Base-by-base conservation (phyloP, 352 stramenopile genomes). In the Globisporangium emineosum region DNA sequence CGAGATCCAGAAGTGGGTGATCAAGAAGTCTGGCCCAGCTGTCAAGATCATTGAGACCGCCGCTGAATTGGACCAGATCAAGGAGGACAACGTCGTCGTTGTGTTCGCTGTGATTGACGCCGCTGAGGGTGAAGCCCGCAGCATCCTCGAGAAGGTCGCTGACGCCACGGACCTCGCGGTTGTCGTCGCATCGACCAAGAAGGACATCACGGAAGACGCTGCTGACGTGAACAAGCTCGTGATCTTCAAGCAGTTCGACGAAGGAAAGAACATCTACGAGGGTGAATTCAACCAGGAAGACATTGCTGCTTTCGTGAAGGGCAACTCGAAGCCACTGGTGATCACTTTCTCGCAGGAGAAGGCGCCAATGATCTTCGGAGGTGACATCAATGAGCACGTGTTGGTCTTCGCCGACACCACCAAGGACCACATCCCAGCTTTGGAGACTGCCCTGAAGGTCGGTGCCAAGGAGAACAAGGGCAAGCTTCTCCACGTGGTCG, bases 11-110 rank as follows among this genome's bases (percentile, higher is more conserved):
- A 86, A 89, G 70, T 97, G 88, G 88, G 83, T 97, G 37, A 65
- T 94, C 43, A 97, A 97, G 84, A 97, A 97, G 81, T 95, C 89
- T 32, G 93, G 91, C 57, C 93, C 93, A 13, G 82, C 89, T 0
- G 87, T 94, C 32, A 83, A 86, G 69, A 91, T 91, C 53, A 73
- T 98, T n/a, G 71, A 79, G 40, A 78, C 78, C 17, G 78, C 77
- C 2, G 87, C 73, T 27, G 85, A 97, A 62, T 72, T 97, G 3
- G 75, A 83, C 3, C 78, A 78, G 51, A 72, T 97, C 55, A 94
- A 92, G 73, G 73, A 90, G 42, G 76, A 72, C 42, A 90, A 93
- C 73, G 88, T 96, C 58, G 91, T 96, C 2, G 81, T 96, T 9
- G 91, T 96, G 52, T 87, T 96, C 21, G 80, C 81, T 25, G 77